Conservation (phyloP, 257 asterid genomes). For the Hygrophila difformis region DNA sequence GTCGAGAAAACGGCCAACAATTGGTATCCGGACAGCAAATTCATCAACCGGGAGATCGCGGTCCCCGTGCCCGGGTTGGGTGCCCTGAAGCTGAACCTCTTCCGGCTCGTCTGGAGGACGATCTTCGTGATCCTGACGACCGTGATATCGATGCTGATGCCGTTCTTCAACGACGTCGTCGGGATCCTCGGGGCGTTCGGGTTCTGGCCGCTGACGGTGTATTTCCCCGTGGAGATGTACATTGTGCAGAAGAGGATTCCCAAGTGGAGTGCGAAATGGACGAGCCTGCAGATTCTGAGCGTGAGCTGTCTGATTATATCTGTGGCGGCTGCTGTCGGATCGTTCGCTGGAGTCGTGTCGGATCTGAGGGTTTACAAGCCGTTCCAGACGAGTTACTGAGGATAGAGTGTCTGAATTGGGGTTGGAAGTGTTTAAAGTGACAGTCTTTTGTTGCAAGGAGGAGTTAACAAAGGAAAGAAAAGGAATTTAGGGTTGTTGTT, state of each 20-base stretch:
- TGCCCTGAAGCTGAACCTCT: constrained; percentile 29
- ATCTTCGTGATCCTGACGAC: constrained; percentile 43
- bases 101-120: constrained; percentile 44
- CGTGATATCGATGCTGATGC: constrained; percentile 43
- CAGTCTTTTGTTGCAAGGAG: no score
- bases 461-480: no score
- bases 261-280: constrained; percentile 52
- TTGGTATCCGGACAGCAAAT: constrained; percentile 29
- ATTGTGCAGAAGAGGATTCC: constrained; percentile 42
- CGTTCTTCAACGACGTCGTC: constrained; percentile 52
- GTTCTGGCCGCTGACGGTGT: constrained; percentile 62
- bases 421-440: no score
- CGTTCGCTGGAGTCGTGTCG: constrained; percentile 40
- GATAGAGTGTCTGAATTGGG: no score
- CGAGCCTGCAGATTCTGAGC: constrained; percentile 34
- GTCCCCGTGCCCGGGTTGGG: constrained; percentile 25
- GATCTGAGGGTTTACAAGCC: constrained; percentile 43
- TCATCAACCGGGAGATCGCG: constrained; percentile 26
- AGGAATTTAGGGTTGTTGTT: no score
- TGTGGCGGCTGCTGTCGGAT: constrained; percentile 42
- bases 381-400: constrained; percentile 23
- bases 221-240: constrained; percentile 64
- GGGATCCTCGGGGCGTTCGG: constrained; percentile 61
- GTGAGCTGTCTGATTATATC: constrained; percentile 31
- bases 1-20: constrained; percentile 36